Base-by-base conservation (phyloP, 805 yeast species). In the Scheffersomyces coipomensis region DNA sequence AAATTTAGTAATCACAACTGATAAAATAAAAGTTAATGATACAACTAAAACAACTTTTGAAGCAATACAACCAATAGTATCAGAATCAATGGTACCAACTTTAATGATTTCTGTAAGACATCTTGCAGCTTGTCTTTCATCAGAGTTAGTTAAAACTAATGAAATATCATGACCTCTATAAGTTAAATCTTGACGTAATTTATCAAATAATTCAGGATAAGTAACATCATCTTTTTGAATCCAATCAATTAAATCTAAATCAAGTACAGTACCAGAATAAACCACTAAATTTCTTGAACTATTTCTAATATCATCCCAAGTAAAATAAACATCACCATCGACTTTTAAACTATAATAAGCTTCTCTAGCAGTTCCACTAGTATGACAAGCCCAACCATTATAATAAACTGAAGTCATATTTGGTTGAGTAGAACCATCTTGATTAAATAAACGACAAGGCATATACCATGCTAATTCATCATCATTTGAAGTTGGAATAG, bases 41-140 rank as follows among this genome's bases (percentile, higher is more conserved):
- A 85, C 75, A 51, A 80, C 79, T 44, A 93, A 74, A 1, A 93
- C 97, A 29, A 90, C 81, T 39, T 81, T 68, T 0, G 97, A 88
- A 0, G 96, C 95, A 55, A 93, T 81, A 66, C 99, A 93, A 5
- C 99, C 99, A 53, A 93, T 80, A 5, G 96, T 81, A 27, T 86
- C 87, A 2, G 90, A 79, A 56, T 93, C 98, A 30, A 93, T 78
- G 35, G 79, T 81, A 17, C 99, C 99, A 12, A 91, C 95, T 62
- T 85, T 88, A 37, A 86, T 71, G 38, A 88, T 85, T 61, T 93
- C 98, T 9, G 83, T 68, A 39, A 93, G 67, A 61, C 99, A 93
- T 52, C 81, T 78, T 5, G 93, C 96, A 4, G 81, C 78, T 53
- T 76, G 73, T 42, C 90, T 77, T 47, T 81, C 79, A n/a, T 75